Base-by-base conservation (phyloP, 495 filamentous ascomycete species). In the Neurospora terricola region DNA sequence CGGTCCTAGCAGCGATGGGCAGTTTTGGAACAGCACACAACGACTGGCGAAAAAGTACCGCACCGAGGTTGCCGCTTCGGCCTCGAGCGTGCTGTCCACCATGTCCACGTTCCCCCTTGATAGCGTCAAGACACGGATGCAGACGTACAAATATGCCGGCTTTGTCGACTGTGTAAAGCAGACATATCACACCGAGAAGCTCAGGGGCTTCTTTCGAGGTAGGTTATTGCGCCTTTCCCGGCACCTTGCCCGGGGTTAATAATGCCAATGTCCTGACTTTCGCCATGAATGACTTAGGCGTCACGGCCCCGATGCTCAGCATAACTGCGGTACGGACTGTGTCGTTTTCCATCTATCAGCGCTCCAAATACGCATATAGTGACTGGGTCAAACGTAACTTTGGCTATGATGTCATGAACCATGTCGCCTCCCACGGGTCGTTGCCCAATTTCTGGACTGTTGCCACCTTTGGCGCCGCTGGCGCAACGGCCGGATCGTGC, bases 331-430 rank as follows among this genome's bases (percentile, higher is more conserved):
- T 97, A 71, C 90, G 94, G 42, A 96, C 95, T 23, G 87, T 97
- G 70, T 96, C 93, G n/a, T 97, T 98, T 79, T 94, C 93, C 40
- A 91, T 95, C 71, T 98, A 98, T 83, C 93, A 94, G 80, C 87
- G 86, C 43, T 91, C 92, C 45, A 97, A 97, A 82, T 89, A 93
- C 80, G 81, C 83, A 12, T 91, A 94, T 76, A 90, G 92, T 72
- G 84, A 86, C 75, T 90, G 86, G 86, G 86, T 92, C 77, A 86
- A 88, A 76, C 77, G 75, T 40, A 82, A 89, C 71, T 90, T 90
- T 66, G 92, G 91, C 34, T 83, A 86, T 68, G 91, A 92, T 54
- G 93, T 93, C 23, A 84, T 94, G 75, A 85, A 85, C 5, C 87
- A 91, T 75, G 92, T 93, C 73, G 92, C 92, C 76, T 88, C 87